Percentiles rank a stretch among this genome's conserved stretches.
phyloP scores from a whole-genome alignment of 225 moss, liverwort and hornwort species.

The Ulota crispa region DNA sequence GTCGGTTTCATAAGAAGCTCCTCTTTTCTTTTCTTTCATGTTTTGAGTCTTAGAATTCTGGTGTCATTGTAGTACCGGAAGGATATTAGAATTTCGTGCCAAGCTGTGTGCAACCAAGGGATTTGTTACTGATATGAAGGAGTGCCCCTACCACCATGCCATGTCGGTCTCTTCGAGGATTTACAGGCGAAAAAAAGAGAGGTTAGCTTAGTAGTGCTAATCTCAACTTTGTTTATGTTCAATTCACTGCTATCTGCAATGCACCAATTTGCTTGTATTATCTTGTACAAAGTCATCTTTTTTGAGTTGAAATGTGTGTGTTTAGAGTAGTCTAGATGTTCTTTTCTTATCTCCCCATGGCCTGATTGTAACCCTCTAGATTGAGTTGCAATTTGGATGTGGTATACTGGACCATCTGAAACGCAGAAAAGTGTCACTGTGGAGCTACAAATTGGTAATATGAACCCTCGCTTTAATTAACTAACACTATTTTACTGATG shows the following conservation, averaged over 20 bases:
- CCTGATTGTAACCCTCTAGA: background rate
- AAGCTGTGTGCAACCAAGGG: slow-evolving; percentile 80
- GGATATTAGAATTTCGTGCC: slow-evolving; percentile 52
- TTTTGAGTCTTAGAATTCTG: background rate
- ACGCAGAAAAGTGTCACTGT: background rate
- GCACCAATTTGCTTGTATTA: background rate
- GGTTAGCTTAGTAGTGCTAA: background rate
- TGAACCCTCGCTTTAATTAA: background rate
- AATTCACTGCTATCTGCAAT: background rate
- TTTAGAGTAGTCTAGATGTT: no score
- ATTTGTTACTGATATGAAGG: slow-evolving; percentile 18
- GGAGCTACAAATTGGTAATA: background rate
- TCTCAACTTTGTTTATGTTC: background rate
- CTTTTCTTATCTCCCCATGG: no score
- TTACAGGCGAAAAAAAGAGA: no score
- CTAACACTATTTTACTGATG: background rate
- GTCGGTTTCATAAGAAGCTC: background rate
- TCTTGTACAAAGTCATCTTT: no score
- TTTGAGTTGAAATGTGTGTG: background rate
- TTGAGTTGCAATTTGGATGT: background rate
- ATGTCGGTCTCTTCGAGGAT: background rate
- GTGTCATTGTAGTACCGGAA: background rate
- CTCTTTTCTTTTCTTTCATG: no score
- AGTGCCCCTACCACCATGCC: slow-evolving; percentile 31
- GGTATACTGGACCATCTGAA: background rate